Evolutionary conservation across 2,329 filamentous ascomycete species (phyloP).

Genomic region (Ophiostoma ulmi): DNA sequence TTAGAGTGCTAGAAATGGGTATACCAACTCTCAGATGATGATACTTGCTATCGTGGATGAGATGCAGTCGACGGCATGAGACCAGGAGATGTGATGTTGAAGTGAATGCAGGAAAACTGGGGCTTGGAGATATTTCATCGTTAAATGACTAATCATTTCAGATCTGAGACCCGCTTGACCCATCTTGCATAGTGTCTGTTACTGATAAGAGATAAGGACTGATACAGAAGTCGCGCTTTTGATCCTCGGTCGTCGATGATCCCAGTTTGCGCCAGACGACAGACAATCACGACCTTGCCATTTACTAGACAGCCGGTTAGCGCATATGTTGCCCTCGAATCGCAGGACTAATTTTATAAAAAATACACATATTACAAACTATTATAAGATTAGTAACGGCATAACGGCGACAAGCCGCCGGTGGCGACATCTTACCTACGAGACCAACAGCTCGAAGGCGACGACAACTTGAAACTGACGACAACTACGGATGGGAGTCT

Average conservation of each 20-base stretch:
- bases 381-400: not conserved
- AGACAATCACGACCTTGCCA: not conserved
- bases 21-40: not conserved
- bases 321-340: not conserved
- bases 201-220: constrained; percentile 10
- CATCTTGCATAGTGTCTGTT: not conserved
- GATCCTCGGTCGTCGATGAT: not conserved
- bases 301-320: not conserved
- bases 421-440: not conserved
- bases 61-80: not conserved
- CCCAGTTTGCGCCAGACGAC: constrained; percentile 12
- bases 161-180: not conserved
- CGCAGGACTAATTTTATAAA: not conserved
- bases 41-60: not conserved
- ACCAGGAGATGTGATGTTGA: not conserved
- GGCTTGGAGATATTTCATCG: constrained; percentile 8
- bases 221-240: constrained; percentile 12
- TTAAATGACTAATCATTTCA: constrained; percentile 18
- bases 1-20: not conserved
- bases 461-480: not conserved
- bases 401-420: not conserved
- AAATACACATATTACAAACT: not conserved
- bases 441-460: not conserved
- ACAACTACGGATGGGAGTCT: not conserved
- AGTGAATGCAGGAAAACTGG: constrained; percentile 11